These are phyloP conservation scores for Brassica incana DNA, from an alignment of 345 rosid species.

Conservation along the genomic window DNA sequence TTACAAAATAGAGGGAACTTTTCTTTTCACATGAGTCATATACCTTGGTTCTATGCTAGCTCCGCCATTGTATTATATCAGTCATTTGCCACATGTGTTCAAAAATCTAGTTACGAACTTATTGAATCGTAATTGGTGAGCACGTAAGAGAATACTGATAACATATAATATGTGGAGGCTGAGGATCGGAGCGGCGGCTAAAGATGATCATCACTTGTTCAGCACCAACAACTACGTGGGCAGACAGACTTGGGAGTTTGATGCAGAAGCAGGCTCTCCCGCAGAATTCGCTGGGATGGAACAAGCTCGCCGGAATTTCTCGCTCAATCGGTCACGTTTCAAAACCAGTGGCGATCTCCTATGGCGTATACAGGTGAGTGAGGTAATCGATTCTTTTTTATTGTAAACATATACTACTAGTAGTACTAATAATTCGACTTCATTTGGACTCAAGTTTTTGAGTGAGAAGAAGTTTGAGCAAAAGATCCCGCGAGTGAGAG, in stretches of 20 bases:
- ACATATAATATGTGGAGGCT: not conserved
- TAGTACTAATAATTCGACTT: not conserved
- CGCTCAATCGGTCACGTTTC: not conserved
- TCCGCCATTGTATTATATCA: not conserved
- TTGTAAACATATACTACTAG: not conserved
- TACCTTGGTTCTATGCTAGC: not conserved
- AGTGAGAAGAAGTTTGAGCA: not conserved
- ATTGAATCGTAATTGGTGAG: not conserved
- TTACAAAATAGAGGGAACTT: not conserved
- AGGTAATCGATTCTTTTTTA: not conserved
- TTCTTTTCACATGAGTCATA: not conserved
- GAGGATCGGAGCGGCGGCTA: not conserved
- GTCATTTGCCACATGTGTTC: not conserved
- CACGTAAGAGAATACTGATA: not conserved
- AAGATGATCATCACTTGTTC: not conserved
- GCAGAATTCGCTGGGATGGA: not conserved
- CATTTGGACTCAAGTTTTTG: not conserved
- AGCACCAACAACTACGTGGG: not conserved
- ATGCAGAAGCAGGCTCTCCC: not conserved
- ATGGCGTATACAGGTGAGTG: not conserved
- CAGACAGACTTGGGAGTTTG: not conserved
- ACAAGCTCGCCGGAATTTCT: not conserved
- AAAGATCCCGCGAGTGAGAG: not conserved
- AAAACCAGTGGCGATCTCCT: not conserved
- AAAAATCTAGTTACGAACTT: not conserved